Conservation (phyloP, 2,329 filamentous ascomycete species). For the Claviceps capensis region DNA sequence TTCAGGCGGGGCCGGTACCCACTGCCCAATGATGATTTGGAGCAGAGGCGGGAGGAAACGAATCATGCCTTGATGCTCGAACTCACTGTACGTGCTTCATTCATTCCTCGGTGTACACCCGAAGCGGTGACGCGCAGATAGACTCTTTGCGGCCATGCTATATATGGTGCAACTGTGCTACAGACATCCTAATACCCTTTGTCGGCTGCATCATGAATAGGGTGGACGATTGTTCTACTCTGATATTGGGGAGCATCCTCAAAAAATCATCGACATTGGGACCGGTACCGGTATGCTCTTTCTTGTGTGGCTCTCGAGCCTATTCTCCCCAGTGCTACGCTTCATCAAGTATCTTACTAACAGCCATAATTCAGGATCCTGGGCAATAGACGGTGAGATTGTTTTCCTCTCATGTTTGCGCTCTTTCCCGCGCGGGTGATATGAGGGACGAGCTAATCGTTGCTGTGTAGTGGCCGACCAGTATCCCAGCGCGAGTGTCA, state of each 20-base stretch:
- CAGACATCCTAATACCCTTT: not conserved
- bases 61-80: conserved; percentile 33
- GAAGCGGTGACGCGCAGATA: not conserved
- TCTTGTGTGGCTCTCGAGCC: not conserved
- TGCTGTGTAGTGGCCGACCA: conserved; percentile 23
- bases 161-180: not conserved
- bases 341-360: not conserved
- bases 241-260: conserved; percentile 24
- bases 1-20: conserved; percentile 31
- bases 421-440: not conserved
- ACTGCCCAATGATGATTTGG: conserved; percentile 31
- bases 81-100: conserved; percentile 18
- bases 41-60: conserved; percentile 32
- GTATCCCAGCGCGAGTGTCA: conserved; percentile 25
- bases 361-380: conserved; percentile 22
- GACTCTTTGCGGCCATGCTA: not conserved
- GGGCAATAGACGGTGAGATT: conserved; percentile 37
- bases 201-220: conserved; percentile 9
- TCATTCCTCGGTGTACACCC: not conserved
- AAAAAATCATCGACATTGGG: conserved; percentile 33
- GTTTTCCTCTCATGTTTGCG: not conserved
- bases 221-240: conserved; percentile 26
- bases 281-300: conserved; percentile 31
- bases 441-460: not conserved
- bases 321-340: not conserved